phyloP scores from a whole-genome alignment of 441 rosid species.

The Croton laevigatus region DNA sequence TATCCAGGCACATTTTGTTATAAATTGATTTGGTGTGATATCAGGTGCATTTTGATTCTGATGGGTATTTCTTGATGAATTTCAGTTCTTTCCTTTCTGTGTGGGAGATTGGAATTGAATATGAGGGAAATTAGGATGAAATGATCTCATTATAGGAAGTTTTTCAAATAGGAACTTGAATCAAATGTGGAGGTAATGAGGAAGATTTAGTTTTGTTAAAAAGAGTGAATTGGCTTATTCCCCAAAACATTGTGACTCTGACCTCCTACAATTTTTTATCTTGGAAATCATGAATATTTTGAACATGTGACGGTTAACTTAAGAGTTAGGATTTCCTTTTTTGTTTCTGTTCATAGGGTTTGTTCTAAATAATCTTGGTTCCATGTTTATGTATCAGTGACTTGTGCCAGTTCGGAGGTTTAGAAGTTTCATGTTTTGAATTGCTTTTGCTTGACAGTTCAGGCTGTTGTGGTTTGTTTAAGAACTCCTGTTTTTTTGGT shows the following conservation, averaged over 20 bases:
- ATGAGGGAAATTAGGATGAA: not conserved
- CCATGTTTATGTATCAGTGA: not conserved
- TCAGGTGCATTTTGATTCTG: not conserved
- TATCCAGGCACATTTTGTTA: not conserved
- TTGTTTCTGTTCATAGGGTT: not conserved
- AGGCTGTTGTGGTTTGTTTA: not conserved
- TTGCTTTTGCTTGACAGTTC: not conserved
- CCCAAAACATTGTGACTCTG: not conserved
- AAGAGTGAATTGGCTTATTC: not conserved
- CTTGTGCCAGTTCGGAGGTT: not conserved
- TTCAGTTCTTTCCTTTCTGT: not conserved
- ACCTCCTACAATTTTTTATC: not conserved
- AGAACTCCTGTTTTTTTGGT: not conserved
- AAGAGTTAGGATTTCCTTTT: not conserved
- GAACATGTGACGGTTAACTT: not conserved
- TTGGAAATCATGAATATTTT: not conserved
- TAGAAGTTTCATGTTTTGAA: not conserved
- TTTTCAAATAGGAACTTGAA: not conserved
- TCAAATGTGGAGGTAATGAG: not conserved
- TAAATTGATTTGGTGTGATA: not conserved
- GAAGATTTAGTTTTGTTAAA: not conserved
- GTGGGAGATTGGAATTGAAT: not conserved
- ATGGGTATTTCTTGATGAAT: too few relatives aligned
- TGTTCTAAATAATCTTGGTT: not conserved
- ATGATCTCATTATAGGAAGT: too few relatives aligned